Percentiles rank a stretch among this genome's conserved stretches.
phyloP scores from a whole-genome alignment of 768 basidiomycete genomes.

The Lepiota venenata region DNA sequence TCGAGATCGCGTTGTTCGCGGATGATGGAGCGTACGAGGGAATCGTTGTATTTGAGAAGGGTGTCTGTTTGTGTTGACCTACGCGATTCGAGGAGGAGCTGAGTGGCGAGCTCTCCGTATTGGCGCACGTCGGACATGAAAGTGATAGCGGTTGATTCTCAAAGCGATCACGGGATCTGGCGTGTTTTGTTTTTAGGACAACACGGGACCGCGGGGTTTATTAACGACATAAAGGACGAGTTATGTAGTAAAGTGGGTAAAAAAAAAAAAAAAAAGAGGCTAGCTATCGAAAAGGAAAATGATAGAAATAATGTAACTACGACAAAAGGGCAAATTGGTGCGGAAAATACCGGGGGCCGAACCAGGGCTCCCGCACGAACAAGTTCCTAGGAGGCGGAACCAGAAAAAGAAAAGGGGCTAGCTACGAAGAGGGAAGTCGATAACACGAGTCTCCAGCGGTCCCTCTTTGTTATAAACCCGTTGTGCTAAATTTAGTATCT shows the following conservation, averaged over 20 bases:
- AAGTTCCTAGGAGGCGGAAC: not conserved
- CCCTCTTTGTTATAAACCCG: slow-evolving; percentile 3
- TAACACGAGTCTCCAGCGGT: slow-evolving; percentile 6
- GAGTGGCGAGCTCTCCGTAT: slow-evolving; percentile 82
- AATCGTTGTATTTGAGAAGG: slow-evolving; percentile 89
- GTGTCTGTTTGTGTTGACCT: slow-evolving; percentile 82
- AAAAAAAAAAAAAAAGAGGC: too few relatives aligned
- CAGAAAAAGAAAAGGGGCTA: not conserved
- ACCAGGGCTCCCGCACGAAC: slow-evolving; percentile 1
- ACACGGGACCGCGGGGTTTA: not conserved
- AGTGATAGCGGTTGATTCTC: slow-evolving; percentile 9
- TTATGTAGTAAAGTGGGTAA: not conserved
- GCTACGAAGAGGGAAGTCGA: slow-evolving; percentile 7
- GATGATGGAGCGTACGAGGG: slow-evolving; percentile 79
- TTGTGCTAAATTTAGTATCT: slow-evolving; percentile 4
- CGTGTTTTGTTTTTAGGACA: not conserved
- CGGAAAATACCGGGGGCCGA: not conserved
- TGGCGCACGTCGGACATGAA: slow-evolving; percentile 57
- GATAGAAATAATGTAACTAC: slow-evolving; percentile 12
- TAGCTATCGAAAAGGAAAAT: slow-evolving; percentile 3
- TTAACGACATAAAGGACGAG: not conserved
- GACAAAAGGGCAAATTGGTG: not conserved
- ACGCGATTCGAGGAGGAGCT: slow-evolving; percentile 83
- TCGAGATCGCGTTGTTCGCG: slow-evolving; percentile 92
- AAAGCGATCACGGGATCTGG: too few relatives aligned